Conservation (phyloP, 345 rosid genomes). For the Boechera divaricarpa region DNA sequence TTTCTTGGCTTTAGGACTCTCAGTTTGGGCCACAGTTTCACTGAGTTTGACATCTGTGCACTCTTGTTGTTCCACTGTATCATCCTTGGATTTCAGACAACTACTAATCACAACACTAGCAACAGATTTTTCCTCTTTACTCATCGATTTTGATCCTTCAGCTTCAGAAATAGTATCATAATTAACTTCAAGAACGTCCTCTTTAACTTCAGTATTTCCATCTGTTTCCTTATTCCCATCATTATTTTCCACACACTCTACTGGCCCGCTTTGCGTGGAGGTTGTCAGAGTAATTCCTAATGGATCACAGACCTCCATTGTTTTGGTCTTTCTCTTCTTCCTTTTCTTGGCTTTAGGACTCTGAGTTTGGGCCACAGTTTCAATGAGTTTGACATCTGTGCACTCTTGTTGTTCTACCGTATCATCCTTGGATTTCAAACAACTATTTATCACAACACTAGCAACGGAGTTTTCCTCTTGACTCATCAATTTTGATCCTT, state of each 20-base stretch:
- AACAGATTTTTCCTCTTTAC: neutral
- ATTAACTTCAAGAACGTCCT: slow-evolving; percentile 12
- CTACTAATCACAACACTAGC: slow-evolving; percentile 3
- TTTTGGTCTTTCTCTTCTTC: slow-evolving; percentile 37
- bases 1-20: slow-evolving; percentile 36
- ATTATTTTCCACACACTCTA: slow-evolving; percentile 11
- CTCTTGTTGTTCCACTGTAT: slow-evolving; percentile 4
- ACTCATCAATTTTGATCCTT: neutral
- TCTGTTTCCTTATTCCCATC: slow-evolving; percentile 3
- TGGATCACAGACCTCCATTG: slow-evolving; percentile 18
- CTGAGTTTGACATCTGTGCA: slow-evolving; percentile 20
- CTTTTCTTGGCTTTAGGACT: slow-evolving; percentile 36
- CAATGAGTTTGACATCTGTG: slow-evolving; percentile 23
- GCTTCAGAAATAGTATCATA: slow-evolving; percentile 27
- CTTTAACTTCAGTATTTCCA: slow-evolving; percentile 17
- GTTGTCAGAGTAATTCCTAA: slow-evolving; percentile 15
- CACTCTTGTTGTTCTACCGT: slow-evolving; percentile 2
- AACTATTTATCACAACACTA: slow-evolving; percentile 5
- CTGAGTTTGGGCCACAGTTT: slow-evolving; percentile 31
- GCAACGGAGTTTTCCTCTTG: slow-evolving; percentile 11
- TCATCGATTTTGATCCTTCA: slow-evolving; percentile 27
- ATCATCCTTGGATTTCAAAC: slow-evolving; percentile 27
- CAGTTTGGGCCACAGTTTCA: slow-evolving; percentile 32
- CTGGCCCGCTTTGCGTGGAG: slow-evolving; percentile 1
- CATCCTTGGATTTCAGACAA: slow-evolving; percentile 29